Base-by-base conservation (phyloP, 768 basidiomycete species). In the Mycena epipterygia region DNA sequence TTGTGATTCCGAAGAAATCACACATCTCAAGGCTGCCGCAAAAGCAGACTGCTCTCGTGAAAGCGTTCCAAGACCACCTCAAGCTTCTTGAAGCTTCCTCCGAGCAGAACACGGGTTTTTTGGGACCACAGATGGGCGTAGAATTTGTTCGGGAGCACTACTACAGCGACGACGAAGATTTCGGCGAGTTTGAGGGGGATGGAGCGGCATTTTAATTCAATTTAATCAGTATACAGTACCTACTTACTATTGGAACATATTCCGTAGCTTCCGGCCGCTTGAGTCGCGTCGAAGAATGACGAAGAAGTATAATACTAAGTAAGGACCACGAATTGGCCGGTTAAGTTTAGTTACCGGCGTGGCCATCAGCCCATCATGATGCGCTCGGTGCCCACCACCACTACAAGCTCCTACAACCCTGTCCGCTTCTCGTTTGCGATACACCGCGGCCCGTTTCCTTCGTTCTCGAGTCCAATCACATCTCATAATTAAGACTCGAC, bases 311-410 rank as follows among this genome's bases (percentile, higher is more conserved):
- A n/a, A n/a, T n/a, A n/a, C n/a, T n/a, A 51, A n/a, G 49, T 52
- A 21, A 39, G 49, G 29, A 63, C 61, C 61, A 63, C 49, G 37
- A 63, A 63, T 63, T 63, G 51, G 35, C 49, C 61, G 61, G 61
- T 63, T 52, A 63, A 63, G 27, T 64, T 64, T 52, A 64, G 63
- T 64, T 64, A 55, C 63, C 63, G 63, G 63, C 0, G 12, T 23
- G 44, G 23, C 41, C 64, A 64, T 64, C 64, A 64, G 53, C 29
- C 64, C 64, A 64, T 64, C 64, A 64, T 56, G 64, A 65, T 57
- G 33, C 53, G 64, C 41, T 65, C 64, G 64, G 53, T 65, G 64
- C 64, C 64, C 64, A 65, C 64, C 64, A 65, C 64, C 64, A 65
- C 39, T 49, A 39, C 37, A n/a, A n/a, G n/a, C n/a, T n/a, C n/a